These are phyloP conservation scores for Ceratobasidium sp. DNA, from an alignment of 1,284 basidiomycete species.

Conservation along the genomic window DNA sequence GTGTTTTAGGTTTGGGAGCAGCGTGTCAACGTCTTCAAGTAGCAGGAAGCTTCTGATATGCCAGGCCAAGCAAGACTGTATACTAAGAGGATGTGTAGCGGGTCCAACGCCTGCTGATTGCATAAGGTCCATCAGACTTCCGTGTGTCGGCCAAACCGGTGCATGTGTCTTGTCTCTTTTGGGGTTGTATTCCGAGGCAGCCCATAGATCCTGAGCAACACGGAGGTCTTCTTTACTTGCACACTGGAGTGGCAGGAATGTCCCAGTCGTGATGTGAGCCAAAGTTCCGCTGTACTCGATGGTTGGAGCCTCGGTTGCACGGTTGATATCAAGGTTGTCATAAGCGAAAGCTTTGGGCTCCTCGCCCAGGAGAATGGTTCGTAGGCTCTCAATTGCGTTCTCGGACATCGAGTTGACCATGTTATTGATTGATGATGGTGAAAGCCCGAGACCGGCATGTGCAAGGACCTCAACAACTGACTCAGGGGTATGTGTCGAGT, in stretches of 20 bases:
- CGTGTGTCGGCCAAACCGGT: neutral
- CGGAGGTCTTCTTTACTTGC: slow-evolving; percentile 6
- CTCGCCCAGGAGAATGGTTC: neutral
- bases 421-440: neutral
- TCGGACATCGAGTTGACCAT: neutral
- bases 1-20: slow-evolving; percentile 44
- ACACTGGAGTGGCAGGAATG: slow-evolving; percentile 1
- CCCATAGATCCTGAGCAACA: slow-evolving; percentile 10
- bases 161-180: neutral
- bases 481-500: neutral
- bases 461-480: neutral
- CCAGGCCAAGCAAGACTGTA: slow-evolving; percentile 14
- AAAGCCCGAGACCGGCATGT: neutral
- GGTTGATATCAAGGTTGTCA: slow-evolving; percentile 25
- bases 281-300: slow-evolving; percentile 1
- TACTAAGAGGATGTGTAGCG: neutral
- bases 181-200: neutral
- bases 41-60: neutral
- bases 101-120: slow-evolving; percentile 31
- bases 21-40: slow-evolving; percentile 34
- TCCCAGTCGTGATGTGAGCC: slow-evolving; percentile 34
- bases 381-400: neutral
- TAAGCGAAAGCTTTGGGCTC: too few relatives aligned
- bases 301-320: neutral
- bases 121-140: neutral